phyloP scores from a whole-genome alignment of 768 basidiomycete species.

The Lactarius indigo region DNA sequence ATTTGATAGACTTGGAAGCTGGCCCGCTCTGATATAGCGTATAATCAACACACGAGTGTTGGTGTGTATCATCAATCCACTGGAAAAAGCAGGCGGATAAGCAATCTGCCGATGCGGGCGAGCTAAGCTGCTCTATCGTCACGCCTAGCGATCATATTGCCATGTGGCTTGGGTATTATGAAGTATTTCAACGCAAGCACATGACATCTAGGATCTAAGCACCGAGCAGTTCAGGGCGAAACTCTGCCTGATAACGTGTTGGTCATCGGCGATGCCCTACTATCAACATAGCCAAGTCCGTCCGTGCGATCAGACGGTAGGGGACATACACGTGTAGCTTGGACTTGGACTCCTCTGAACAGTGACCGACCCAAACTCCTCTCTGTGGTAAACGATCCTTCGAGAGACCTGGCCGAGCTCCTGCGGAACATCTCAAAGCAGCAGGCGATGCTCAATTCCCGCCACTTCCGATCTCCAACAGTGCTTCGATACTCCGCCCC shows the following conservation, averaged over 20 bases:
- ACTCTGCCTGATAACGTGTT: not conserved
- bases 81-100: too few species aligned
- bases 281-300: not conserved
- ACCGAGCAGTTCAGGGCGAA: not conserved
- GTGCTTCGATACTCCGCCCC: constrained; percentile 82
- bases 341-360: not conserved
- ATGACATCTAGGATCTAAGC: not conserved
- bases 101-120: too few species aligned
- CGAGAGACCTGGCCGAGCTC: constrained; percentile 13
- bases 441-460: constrained; percentile 6
- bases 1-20: too few species aligned
- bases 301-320: not conserved
- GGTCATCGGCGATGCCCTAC: not conserved
- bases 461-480: constrained; percentile 65
- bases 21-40: too few species aligned
- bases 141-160: not conserved
- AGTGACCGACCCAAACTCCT: not conserved
- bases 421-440: not conserved
- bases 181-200: not conserved
- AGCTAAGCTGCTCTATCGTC: too few species aligned
- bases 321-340: not conserved
- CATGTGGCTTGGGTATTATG: not conserved
- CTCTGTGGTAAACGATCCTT: not conserved
- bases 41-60: too few species aligned
- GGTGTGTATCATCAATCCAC: too few species aligned